Base-by-base conservation (phyloP, 108 stramenopile genomes). In the Phaeodactylum tricornutum region DNA sequence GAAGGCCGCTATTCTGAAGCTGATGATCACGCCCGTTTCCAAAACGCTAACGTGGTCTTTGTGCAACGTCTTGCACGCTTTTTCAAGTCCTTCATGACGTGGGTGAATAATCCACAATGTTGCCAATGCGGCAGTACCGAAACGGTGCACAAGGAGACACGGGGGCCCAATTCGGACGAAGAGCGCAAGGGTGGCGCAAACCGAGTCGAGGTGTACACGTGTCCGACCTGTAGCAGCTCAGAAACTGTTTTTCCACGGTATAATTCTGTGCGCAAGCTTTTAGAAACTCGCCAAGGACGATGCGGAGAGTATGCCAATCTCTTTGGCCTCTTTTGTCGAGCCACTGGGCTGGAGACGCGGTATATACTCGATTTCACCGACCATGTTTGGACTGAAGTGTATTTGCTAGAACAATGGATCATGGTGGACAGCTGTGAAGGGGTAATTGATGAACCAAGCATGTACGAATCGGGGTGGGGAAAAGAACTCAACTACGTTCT, bases 281-380 rank as follows among this genome's bases (percentile, higher is more conserved):
- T 94, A 15, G 61, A 87, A 43, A 77, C 74, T 29, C 72, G 87
- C 12, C 53, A 59, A 40, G 92, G 96, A 14, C 72, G 98, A 16
- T 99, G 98, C 50, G 98, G 98, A 41, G 98, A 99, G 71, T 99
- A 75, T 47, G 92, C 98, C 48, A 99, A 99, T 66, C 59, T 88
- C 46, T 99, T 99, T 71, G 85, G 92, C 1, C 56, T 89, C 27
- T 69, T 77, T 56, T 86, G 83, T 48, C 69, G 85, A 15, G 67
- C 96, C 4, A 59, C 76, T 2, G 96, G 96, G 16, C 91, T 92
- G 52, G 94, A 97, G 48, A 87, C 94, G 0, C 71, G 98, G 19
- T 81, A 89, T 55, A 81, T 95, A 14, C 41, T 85, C 26, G 98
- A 99, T 69, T 84, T 74, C 53, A 96, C 95, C 11, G 98, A 99